A percentile compares a stretch with the other conserved stretches of the same genome.
Evolutionary conservation across 2,329 filamentous ascomycete genomes (phyloP).

Genomic region (Xenoacremonium recifei): DNA sequence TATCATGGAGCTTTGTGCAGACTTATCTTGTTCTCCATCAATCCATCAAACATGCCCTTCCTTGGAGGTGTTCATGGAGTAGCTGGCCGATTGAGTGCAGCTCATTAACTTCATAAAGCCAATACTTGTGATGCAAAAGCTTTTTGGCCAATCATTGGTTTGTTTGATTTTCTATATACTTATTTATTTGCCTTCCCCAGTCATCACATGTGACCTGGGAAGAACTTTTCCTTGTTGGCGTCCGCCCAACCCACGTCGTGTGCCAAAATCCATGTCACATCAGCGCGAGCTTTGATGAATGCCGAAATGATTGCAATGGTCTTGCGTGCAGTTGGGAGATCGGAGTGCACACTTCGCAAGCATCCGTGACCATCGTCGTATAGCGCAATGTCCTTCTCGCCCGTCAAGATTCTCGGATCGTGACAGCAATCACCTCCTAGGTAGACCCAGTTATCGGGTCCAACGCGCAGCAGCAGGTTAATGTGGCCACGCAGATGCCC

Average conservation of each 20-base stretch:
- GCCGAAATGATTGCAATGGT: slow-evolving; percentile 4
- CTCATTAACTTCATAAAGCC: too few species aligned
- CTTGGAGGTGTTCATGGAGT: too few species aligned
- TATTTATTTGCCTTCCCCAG: too few species aligned
- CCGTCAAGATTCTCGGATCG: slow-evolving; percentile 5
- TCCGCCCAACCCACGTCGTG: slow-evolving; percentile 11
- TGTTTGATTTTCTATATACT: too few species aligned
- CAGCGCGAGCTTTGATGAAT: neutral
- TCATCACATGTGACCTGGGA: too few species aligned
- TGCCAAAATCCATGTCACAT: slow-evolving; percentile 4
- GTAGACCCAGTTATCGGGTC: slow-evolving; percentile 6
- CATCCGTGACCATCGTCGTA: slow-evolving; percentile 3
- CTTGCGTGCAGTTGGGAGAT: slow-evolving; percentile 2
- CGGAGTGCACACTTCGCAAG: slow-evolving; percentile 8
- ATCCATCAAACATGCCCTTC: too few species aligned
- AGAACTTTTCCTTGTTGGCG: neutral
- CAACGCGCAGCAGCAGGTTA: slow-evolving; percentile 7
- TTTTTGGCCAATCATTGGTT: too few species aligned
- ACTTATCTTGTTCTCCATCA: too few species aligned
- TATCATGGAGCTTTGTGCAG: too few species aligned
- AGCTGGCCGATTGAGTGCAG: too few species aligned
- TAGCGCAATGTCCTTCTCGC: slow-evolving; percentile 7
- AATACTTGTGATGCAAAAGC: too few species aligned
- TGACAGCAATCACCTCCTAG: slow-evolving; percentile 10
- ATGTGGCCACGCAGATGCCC: slow-evolving; percentile 10